These are phyloP conservation scores for Lycium ferocissimum DNA, from an alignment of 257 asterid species.

Conservation along the genomic window DNA sequence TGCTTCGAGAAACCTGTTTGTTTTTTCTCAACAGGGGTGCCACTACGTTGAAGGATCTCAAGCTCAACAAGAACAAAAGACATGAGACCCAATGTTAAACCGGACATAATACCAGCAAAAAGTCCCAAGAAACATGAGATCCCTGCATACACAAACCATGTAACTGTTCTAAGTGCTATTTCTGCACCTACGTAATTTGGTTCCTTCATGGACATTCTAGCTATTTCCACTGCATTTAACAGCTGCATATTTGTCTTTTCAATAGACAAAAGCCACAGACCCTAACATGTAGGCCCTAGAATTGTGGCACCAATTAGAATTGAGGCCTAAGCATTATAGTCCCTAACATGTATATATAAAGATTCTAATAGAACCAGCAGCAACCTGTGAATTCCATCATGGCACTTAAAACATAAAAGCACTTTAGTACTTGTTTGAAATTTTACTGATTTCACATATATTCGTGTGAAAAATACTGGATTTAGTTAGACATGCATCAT, in stretches of 20 bases:
- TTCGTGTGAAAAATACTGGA: no score
- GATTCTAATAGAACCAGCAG: no score
- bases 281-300: no score
- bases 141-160: slow-evolving; percentile 84
- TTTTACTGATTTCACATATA: no score
- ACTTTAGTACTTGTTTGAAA: no score
- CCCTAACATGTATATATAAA: no score
- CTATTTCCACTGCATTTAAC: slow-evolving; percentile 62
- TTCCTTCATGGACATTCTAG: slow-evolving; percentile 50
- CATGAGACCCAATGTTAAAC: slow-evolving; percentile 90
- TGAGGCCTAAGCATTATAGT: no score
- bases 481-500: no score
- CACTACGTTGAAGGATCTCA: slow-evolving; percentile 94
- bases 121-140: slow-evolving; percentile 75
- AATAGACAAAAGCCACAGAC: background rate
- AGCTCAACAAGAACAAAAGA: slow-evolving; percentile 91
- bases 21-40: slow-evolving; percentile 75
- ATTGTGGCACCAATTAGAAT: no score
- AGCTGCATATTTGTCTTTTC: slow-evolving; percentile 51
- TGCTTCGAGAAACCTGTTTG: slow-evolving; percentile 63
- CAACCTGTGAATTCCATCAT: no score
- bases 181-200: slow-evolving; percentile 59
- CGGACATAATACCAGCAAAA: slow-evolving; percentile 95
- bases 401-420: no score
- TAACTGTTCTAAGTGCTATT: slow-evolving; percentile 73